These are phyloP conservation scores for Cladosporium colombiae DNA, from an alignment of 2,329 filamentous ascomycete species.

Conservation along the genomic window DNA sequence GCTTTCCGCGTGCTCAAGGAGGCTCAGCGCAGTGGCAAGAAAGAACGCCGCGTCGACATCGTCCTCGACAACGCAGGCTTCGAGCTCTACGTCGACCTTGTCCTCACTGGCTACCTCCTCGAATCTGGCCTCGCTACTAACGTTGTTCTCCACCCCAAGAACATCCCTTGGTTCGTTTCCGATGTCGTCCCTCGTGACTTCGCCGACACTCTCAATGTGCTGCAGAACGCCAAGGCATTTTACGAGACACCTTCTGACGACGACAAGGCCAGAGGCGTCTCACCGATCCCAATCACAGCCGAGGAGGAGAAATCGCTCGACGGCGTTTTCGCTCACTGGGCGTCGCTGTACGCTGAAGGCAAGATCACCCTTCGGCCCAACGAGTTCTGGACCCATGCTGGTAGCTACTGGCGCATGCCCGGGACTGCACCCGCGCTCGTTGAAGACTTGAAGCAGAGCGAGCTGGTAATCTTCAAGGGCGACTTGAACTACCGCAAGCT, in stretches of 20 bases:
- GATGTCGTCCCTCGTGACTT: slow-evolving; percentile 91
- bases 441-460: slow-evolving; percentile 76
- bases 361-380: slow-evolving; percentile 82
- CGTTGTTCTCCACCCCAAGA: slow-evolving; percentile 88
- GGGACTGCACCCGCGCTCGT: slow-evolving; percentile 65
- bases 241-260: slow-evolving; percentile 76
- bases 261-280: slow-evolving; percentile 54
- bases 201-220: slow-evolving; percentile 72
- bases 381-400: slow-evolving; percentile 84
- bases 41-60: slow-evolving; percentile 81
- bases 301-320: slow-evolving; percentile 66
- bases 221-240: slow-evolving; percentile 76
- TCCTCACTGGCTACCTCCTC: slow-evolving; percentile 87
- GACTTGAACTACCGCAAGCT: slow-evolving; percentile 96
- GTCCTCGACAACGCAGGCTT: slow-evolving; percentile 97
- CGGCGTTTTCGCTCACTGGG: slow-evolving; percentile 84
- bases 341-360: slow-evolving; percentile 75
- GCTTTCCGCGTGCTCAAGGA: slow-evolving; percentile 70
- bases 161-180: slow-evolving; percentile 97
- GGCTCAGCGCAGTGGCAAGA: slow-evolving; percentile 66
- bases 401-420: slow-evolving; percentile 87
- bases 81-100: slow-evolving; percentile 92
- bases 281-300: slow-evolving; percentile 63
- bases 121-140: slow-evolving; percentile 81
- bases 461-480: slow-evolving; percentile 94